A percentile compares a stretch with the other conserved stretches of the same genome.
These are phyloP conservation scores for Mycena indigotica DNA, from an alignment of 768 basidiomycete species.

Conservation along the genomic window DNA sequence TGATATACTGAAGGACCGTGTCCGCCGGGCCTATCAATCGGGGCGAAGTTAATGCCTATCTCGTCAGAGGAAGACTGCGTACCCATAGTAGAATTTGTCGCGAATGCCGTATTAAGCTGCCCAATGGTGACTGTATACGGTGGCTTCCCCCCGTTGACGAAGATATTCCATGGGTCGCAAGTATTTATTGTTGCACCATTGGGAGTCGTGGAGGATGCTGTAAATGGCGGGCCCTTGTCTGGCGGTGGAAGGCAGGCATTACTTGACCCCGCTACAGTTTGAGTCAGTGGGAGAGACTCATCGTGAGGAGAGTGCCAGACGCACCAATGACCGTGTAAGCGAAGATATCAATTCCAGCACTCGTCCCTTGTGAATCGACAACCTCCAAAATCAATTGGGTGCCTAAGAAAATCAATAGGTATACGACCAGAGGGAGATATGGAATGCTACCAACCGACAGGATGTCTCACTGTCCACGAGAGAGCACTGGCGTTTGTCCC, in stretches of 20 bases:
- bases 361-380: conserved; percentile 4
- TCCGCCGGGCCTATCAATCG: neutral
- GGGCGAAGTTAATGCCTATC: neutral
- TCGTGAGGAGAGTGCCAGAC: too few relatives aligned
- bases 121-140: neutral
- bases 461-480: conserved; percentile 42
- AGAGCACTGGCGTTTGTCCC: conserved; percentile 36
- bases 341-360: neutral
- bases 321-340: conserved; percentile 7
- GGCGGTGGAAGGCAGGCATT: neutral
- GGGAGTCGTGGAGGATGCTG: neutral
- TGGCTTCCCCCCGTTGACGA: neutral
- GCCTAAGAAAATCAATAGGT: neutral
- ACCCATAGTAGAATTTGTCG: neutral
- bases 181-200: neutral
- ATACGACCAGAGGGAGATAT: neutral
- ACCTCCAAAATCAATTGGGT: conserved; percentile 6
- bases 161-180: neutral
- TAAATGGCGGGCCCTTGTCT: neutral
- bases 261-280: neutral
- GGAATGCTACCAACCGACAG: conserved; percentile 36
- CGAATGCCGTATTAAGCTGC: neutral
- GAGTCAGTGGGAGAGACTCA: too few relatives aligned
- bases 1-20: neutral
- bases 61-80: neutral